Percentiles rank a stretch among this genome's conserved stretches.
Evolutionary conservation across 495 filamentous ascomycete species (phyloP).

Genomic region (Penicillium macrosclerotiorum): DNA sequence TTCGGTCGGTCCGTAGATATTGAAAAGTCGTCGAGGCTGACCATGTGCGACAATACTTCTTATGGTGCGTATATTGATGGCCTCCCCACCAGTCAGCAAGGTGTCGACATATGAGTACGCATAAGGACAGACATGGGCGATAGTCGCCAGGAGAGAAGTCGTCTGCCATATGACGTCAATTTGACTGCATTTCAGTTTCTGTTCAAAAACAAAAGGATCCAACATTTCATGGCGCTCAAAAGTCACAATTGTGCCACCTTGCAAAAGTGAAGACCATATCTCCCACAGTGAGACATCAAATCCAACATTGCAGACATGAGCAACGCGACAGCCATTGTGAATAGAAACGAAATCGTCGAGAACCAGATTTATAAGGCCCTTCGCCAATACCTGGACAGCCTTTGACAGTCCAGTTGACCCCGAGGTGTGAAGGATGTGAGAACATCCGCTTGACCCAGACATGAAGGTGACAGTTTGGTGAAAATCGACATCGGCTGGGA

Average conservation of each 20-base stretch:
- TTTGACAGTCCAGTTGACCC: conserved; percentile 19
- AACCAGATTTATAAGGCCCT: conserved; percentile 18
- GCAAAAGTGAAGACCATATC: conserved; percentile 22
- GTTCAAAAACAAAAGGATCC: conserved; percentile 4
- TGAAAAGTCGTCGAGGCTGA: conserved; percentile 22
- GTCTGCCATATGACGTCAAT: conserved; percentile 19
- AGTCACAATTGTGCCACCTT: conserved; percentile 16
- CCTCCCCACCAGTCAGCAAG: conserved; percentile 20
- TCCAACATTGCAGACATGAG: conserved; percentile 21
- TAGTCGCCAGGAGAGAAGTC: conserved; percentile 17
- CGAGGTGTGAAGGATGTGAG: conserved; percentile 27
- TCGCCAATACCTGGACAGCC: conserved; percentile 23
- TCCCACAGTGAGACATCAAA: conserved; percentile 30
- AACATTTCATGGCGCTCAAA: conserved; percentile 12
- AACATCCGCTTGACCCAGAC: too few relatives aligned
- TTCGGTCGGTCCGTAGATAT: conserved; percentile 35
- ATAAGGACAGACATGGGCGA: conserved; percentile 10
- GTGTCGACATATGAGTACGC: conserved; percentile 10
- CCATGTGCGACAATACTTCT: conserved; percentile 13
- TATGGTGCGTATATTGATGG: conserved; percentile 13
- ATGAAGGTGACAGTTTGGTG: conserved; percentile 6
- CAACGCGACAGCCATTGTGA: conserved; percentile 8
- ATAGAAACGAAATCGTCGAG: conserved; percentile 18
- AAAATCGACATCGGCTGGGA: background rate
- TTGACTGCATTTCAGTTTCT: background rate